A percentile compares a stretch with the other conserved stretches of the same genome.
phyloP scores from a whole-genome alignment of 176 grass and related monocot genomes.

The Musa beccarii region DNA sequence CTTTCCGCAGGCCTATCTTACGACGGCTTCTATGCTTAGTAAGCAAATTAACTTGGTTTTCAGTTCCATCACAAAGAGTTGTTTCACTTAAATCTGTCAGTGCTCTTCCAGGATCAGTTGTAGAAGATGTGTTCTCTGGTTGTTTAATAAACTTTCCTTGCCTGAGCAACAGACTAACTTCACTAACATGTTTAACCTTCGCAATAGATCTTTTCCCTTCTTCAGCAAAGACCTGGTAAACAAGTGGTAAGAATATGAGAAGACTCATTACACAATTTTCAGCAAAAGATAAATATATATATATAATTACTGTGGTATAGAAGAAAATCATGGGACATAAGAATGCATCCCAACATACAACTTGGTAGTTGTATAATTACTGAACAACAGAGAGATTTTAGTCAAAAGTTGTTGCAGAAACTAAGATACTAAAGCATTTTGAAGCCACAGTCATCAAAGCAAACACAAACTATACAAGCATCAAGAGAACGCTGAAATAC shows the following conservation, averaged over 20 bases:
- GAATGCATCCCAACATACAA: no score
- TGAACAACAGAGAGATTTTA: background rate
- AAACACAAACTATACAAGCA: background rate
- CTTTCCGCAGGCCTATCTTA: slow-evolving; percentile 65
- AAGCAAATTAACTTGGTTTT: slow-evolving; percentile 33
- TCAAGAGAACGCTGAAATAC: slow-evolving; percentile 17
- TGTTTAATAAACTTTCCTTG: slow-evolving; percentile 39
- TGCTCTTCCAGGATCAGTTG: slow-evolving; percentile 37
- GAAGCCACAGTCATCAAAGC: background rate
- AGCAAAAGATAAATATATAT: background rate
- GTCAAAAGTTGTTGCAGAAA: background rate
- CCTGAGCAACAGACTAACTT: slow-evolving; percentile 36
- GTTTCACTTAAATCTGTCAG: slow-evolving; percentile 32
- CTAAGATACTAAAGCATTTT: background rate
- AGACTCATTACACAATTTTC: background rate
- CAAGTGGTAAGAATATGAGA: background rate
- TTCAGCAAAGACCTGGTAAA: slow-evolving; percentile 48
- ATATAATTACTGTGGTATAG: background rate
- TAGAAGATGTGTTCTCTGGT: slow-evolving; percentile 34
- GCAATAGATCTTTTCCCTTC: slow-evolving; percentile 53
- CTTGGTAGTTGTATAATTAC: no score
- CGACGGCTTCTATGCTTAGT: slow-evolving; percentile 53
- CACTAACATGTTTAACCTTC: slow-evolving; percentile 40
- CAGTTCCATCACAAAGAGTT: slow-evolving; percentile 24
- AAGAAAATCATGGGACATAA: no score